Evolutionary conservation across 192 early-diverging fungal genomes (phyloP).

Genomic region (Borealophlyctis nickersoniae): DNA sequence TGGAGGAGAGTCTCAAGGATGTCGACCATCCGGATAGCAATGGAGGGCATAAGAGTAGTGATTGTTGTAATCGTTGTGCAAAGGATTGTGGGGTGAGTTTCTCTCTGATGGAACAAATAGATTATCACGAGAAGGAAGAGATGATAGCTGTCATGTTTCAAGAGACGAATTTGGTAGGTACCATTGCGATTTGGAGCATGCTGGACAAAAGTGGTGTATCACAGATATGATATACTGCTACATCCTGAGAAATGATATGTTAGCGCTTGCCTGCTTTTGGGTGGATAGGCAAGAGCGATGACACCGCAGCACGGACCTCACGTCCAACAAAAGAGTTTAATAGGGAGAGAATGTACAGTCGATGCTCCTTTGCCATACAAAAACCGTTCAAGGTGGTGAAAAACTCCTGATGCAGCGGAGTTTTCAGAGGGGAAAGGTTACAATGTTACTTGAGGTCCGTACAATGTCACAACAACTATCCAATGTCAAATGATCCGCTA

Average conservation of each 20-base stretch:
- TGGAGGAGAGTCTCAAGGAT: conserved; percentile 7
- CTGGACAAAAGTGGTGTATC: conserved; percentile 20
- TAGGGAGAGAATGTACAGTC: conserved; percentile 12
- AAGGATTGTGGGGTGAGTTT: conserved; percentile 16
- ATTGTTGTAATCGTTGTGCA: conserved; percentile 10
- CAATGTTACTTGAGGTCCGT: too few species aligned
- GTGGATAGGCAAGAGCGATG: too few species aligned
- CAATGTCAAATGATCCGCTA: too few species aligned
- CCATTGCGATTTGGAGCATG: conserved; percentile 21
- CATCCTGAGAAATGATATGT: conserved; percentile 9
- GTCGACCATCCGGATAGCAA: conserved; percentile 8
- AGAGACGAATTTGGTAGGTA: neutral
- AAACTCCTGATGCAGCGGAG: conserved; percentile 19
- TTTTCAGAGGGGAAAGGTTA: too few species aligned
- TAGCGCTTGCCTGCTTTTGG: neutral
- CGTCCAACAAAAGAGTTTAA: conserved; percentile 11
- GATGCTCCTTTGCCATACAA: conserved; percentile 3
- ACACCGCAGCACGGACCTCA: conserved; percentile 7
- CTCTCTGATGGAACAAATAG: too few species aligned
- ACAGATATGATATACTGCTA: conserved; percentile 9
- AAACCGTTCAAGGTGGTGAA: conserved; percentile 14
- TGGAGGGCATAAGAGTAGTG: conserved; percentile 7
- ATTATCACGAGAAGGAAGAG: neutral
- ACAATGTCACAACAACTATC: too few species aligned
- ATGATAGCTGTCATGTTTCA: neutral